Evolutionary conservation across 164 flowering plant species (phyloP).

Genomic region (Vitis riparia): DNA sequence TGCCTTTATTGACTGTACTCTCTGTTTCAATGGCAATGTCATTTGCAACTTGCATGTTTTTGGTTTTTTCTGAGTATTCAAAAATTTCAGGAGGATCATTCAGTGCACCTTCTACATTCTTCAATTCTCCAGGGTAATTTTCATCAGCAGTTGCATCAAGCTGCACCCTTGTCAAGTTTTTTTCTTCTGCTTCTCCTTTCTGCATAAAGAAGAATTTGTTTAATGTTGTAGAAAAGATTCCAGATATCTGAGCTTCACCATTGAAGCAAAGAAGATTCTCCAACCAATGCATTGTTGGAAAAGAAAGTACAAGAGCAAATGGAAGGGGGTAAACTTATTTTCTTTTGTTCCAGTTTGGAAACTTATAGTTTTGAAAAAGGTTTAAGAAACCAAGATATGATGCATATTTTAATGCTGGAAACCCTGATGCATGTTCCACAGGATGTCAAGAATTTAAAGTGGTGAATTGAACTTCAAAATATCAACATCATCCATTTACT

Average conservation of each 20-base stretch:
- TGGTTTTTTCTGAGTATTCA: conserved; percentile 7
- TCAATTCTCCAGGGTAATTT: conserved; percentile 12
- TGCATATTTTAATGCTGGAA: no score
- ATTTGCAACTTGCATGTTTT: conserved; percentile 11
- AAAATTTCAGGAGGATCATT: conserved; percentile 14
- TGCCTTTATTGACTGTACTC: conserved; percentile 12
- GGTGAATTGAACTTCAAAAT: no score
- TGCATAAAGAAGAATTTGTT: conserved; percentile 12
- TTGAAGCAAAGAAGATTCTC: background rate
- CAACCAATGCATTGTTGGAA: background rate
- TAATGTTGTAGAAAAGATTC: no score
- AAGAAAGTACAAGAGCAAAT: background rate
- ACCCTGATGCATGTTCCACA: no score
- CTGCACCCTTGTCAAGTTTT: conserved; percentile 9
- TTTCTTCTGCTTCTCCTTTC: conserved; percentile 23
- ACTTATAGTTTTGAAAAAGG: background rate
- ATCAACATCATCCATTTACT: no score
- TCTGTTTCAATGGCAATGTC: conserved; percentile 3
- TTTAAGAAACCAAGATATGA: no score
- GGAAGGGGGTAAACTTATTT: background rate
- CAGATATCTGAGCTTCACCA: background rate
- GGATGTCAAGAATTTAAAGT: no score
- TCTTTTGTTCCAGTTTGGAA: background rate
- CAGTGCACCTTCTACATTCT: conserved; percentile 16
- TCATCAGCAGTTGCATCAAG: conserved; percentile 7